These are phyloP conservation scores for Pseudocercospora fuligena DNA, from an alignment of 2,329 filamentous ascomycete genomes.

Conservation along the genomic window DNA sequence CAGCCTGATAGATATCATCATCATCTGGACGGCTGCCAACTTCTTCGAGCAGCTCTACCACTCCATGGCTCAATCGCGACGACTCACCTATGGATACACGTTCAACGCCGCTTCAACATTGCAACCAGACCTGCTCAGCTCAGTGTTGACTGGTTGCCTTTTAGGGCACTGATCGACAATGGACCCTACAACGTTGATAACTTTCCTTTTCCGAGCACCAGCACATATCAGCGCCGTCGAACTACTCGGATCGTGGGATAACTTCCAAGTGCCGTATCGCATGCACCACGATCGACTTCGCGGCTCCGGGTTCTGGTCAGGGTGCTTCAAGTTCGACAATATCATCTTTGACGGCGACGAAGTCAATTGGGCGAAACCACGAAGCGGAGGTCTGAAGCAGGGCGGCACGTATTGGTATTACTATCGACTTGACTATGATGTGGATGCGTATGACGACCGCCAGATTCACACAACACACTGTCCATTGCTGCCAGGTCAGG, in stretches of 20 bases:
- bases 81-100: neutral
- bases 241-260: constrained; percentile 93
- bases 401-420: constrained; percentile 96
- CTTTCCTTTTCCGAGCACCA: constrained; percentile 44
- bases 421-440: constrained; percentile 81
- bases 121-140: neutral
- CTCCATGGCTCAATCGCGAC: constrained; percentile 1
- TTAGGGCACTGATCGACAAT: constrained; percentile 29
- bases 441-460: constrained; percentile 75
- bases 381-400: constrained; percentile 85
- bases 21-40: neutral
- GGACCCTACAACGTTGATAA: constrained; percentile 45
- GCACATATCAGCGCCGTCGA: constrained; percentile 71
- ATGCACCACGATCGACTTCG: constrained; percentile 81
- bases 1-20: constrained; percentile 1
- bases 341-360: constrained; percentile 79
- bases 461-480: constrained; percentile 78
- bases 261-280: constrained; percentile 77
- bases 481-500: constrained; percentile 85
- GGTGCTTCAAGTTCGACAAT: constrained; percentile 81
- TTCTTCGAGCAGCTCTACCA: neutral
- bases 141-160: constrained; percentile 5
- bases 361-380: constrained; percentile 57
- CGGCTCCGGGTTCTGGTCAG: constrained; percentile 79
- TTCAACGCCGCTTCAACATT: neutral